Base-by-base conservation (phyloP, 1,139 yeast species). In the Magnusiomyces suaveolens region DNA sequence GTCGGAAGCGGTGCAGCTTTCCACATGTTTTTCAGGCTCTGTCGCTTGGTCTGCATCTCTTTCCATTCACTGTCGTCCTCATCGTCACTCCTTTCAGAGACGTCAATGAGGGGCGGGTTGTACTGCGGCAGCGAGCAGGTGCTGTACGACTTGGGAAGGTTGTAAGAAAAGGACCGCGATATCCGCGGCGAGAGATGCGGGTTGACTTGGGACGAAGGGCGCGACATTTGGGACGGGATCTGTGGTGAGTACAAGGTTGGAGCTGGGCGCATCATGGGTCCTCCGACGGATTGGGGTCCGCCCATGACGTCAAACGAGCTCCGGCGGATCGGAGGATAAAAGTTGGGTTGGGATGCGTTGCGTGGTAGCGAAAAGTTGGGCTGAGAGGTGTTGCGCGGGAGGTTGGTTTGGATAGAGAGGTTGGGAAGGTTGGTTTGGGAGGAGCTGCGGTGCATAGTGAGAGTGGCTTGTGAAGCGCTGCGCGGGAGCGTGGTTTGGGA, bases 151-250 rank as follows among this genome's bases (percentile, higher is more conserved):
- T n/a, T n/a, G n/a, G n/a, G n/a, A n/a, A n/a, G n/a, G n/a, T n/a
- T n/a, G n/a, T n/a, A n/a, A n/a, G n/a, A n/a, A n/a, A n/a, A n/a
- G n/a, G n/a, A n/a, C n/a, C n/a, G n/a, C n/a, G n/a, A n/a, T n/a
- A n/a, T n/a, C n/a, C n/a, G n/a, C n/a, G n/a, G n/a, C n/a, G n/a
- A n/a, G n/a, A n/a, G n/a, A n/a, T n/a, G n/a, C n/a, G n/a, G n/a
- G n/a, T n/a, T n/a, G 12, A 29, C 33, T 29, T 29, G 33, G 60
- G 24, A 63, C 55, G 1, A 65, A 62, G 2, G 61, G 59, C 2
- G 66, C 63, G 4, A 65, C 60, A 26, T 59, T 58, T 3, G 46
- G 21, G n/a, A n/a, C n/a, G n/a, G n/a, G n/a, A n/a, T n/a, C n/a
- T n/a, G n/a, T n/a, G n/a, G n/a, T n/a, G n/a, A n/a, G n/a, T n/a